These are phyloP conservation scores for Calonectria leucothoes DNA, from an alignment of 2,329 filamentous ascomycete species.

Conservation along the genomic window DNA sequence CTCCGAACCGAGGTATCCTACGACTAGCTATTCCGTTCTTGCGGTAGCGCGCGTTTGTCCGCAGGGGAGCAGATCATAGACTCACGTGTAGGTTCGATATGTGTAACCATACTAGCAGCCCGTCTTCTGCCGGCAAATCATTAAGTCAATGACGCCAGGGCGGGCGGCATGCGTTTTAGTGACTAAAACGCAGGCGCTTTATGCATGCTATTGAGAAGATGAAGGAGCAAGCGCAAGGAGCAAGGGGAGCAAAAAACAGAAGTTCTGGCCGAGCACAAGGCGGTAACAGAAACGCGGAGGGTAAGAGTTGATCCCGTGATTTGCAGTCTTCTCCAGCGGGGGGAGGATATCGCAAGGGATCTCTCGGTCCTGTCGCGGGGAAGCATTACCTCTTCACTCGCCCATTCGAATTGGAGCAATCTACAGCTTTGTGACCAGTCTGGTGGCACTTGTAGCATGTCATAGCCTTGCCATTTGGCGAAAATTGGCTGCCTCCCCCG, in stretches of 20 bases:
- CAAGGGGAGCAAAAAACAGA: background rate
- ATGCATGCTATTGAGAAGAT: background rate
- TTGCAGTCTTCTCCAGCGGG: background rate
- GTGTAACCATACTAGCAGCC: background rate
- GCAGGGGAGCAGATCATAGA: background rate
- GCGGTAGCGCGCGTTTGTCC: background rate
- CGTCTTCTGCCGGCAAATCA: background rate
- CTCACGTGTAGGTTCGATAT: background rate
- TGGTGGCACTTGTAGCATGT: conserved; percentile 72
- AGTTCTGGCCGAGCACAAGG: background rate
- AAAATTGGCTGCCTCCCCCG: conserved; percentile 40
- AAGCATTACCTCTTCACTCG: conserved; percentile 24
- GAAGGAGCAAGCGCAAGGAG: background rate
- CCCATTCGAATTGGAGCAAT: conserved; percentile 59
- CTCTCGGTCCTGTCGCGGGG: background rate
- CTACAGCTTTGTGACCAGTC: conserved; percentile 67
- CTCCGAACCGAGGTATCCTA: background rate
- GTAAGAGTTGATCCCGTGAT: background rate
- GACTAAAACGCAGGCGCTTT: background rate
- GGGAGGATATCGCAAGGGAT: background rate
- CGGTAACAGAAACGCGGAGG: background rate
- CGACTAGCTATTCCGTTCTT: background rate
- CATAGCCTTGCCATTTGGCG: conserved; percentile 39
- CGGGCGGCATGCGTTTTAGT: background rate
- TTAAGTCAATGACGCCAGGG: background rate